phyloP scores from a whole-genome alignment of 352 stramenopile species.

The Globisporangium lucens region DNA sequence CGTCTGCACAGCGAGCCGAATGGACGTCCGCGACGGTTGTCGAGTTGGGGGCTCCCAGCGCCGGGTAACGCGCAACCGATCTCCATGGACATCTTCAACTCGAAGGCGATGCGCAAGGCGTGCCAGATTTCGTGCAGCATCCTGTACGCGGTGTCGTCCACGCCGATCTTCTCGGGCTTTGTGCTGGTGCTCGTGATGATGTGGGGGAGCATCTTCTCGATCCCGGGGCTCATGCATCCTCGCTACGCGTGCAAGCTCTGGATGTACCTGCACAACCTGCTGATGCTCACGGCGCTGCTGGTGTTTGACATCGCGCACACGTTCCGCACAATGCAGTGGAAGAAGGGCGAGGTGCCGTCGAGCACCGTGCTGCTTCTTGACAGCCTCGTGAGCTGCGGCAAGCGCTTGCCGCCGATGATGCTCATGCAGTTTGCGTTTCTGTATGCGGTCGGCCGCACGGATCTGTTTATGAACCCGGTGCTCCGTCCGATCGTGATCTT shows the following conservation, averaged over 20 bases:
- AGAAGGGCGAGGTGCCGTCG: constrained; percentile 61
- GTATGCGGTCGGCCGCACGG: constrained; percentile 56
- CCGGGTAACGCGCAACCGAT: constrained; percentile 50
- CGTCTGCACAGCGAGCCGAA: constrained; percentile 66
- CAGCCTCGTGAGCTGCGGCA: constrained; percentile 43
- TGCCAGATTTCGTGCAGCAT: constrained; percentile 76
- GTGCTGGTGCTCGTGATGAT: constrained; percentile 47
- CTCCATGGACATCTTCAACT: constrained; percentile 72
- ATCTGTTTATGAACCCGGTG: constrained; percentile 77
- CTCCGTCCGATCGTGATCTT: constrained; percentile 69
- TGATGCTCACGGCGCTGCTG: constrained; percentile 59
- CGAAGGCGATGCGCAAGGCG: constrained; percentile 57
- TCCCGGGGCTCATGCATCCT: constrained; percentile 66
- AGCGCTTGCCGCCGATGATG: constrained; percentile 50
- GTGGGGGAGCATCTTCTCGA: constrained; percentile 44
- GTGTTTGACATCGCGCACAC: constrained; percentile 66
- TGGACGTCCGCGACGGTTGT: constrained; percentile 53
- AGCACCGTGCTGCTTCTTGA: constrained; percentile 48
- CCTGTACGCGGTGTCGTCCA: constrained; percentile 66
- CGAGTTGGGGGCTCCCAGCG: constrained; percentile 52
- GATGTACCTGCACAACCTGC: constrained; percentile 55
- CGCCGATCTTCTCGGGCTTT: constrained; percentile 61
- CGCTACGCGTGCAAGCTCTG: constrained; percentile 65
- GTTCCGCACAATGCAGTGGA: constrained; percentile 64
- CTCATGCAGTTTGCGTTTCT: constrained; percentile 51